Evolutionary conservation across 208 protist genomes (phyloP).

Genomic region (Leishmania mexicana): DNA sequence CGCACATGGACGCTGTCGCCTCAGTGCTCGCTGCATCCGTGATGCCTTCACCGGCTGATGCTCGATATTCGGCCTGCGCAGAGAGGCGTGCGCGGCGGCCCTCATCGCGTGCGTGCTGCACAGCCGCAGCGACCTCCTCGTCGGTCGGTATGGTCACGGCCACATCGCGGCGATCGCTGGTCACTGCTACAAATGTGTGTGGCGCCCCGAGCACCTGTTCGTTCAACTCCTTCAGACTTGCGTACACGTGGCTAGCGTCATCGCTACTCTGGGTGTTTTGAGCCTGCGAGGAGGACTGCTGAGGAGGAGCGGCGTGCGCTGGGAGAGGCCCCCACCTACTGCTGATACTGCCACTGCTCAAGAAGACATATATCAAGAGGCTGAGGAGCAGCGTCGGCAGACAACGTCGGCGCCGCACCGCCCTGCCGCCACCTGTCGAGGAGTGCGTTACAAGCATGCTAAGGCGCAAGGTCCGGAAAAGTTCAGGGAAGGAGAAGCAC

Average conservation of each 20-base stretch:
- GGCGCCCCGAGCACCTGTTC: conserved; percentile 2
- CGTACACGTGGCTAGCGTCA: conserved; percentile 8
- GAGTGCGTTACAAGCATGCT: neutral
- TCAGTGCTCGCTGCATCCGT: neutral
- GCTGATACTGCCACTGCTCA: neutral
- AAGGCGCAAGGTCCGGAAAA: neutral
- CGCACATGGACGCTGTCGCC: conserved; percentile 37
- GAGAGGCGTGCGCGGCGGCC: neutral
- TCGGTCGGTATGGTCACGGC: neutral
- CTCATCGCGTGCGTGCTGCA: conserved; percentile 9
- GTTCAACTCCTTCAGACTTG: conserved; percentile 24
- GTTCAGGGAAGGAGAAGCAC: neutral
- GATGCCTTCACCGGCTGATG: neutral
- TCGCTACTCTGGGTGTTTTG: neutral
- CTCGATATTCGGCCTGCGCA: neutral
- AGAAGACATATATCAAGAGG: neutral
- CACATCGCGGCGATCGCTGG: neutral
- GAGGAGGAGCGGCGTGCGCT: neutral
- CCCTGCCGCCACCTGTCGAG: neutral
- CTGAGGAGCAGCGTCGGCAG: neutral
- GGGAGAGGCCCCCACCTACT: neutral
- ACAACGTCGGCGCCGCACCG: neutral
- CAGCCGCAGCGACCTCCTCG: conserved; percentile 9
- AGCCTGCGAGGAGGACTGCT: neutral
- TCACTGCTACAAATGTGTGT: conserved; percentile 7